These are phyloP conservation scores for Russula foetens DNA, from an alignment of 768 basidiomycete genomes.

Conservation along the genomic window DNA sequence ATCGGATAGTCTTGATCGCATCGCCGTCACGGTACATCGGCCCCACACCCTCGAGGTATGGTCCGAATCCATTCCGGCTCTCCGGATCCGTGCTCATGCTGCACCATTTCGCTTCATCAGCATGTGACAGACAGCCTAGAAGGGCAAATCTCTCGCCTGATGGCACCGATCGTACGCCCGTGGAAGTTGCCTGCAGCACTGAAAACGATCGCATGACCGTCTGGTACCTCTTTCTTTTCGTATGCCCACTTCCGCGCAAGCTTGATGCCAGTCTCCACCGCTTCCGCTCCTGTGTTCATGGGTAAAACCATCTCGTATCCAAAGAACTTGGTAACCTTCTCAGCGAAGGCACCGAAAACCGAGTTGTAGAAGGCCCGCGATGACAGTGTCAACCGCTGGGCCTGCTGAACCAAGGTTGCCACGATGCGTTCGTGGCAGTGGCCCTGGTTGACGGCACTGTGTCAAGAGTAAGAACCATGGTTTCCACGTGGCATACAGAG, in stretches of 20 bases:
- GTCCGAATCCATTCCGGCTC: slow-evolving; percentile 80
- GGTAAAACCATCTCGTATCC: slow-evolving; percentile 94
- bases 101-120: neutral
- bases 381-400: slow-evolving; percentile 84
- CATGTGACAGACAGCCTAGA: neutral
- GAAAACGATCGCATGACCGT: slow-evolving; percentile 79
- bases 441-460: slow-evolving; percentile 86
- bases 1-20: slow-evolving; percentile 56
- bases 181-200: slow-evolving; percentile 92
- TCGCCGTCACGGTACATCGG: slow-evolving; percentile 61
- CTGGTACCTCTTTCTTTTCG: slow-evolving; percentile 70
- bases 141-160: slow-evolving; percentile 42
- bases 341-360: slow-evolving; percentile 83
- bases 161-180: slow-evolving; percentile 83
- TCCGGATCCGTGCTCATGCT: slow-evolving; percentile 97
- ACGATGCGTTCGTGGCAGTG: slow-evolving; percentile 92
- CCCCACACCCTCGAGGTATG: slow-evolving; percentile 80
- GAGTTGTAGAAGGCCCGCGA: slow-evolving; percentile 96
- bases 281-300: slow-evolving; percentile 99
- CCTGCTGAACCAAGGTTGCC: slow-evolving; percentile 71
- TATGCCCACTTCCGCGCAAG: slow-evolving; percentile 97
- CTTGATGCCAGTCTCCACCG: slow-evolving; percentile 96
- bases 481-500: neutral
- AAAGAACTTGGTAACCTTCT: slow-evolving; percentile 75
- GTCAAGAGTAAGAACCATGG: neutral